These are phyloP conservation scores for Umbelopsis sp. DNA, from an alignment of 192 early-diverging fungal genomes.

Conservation along the genomic window DNA sequence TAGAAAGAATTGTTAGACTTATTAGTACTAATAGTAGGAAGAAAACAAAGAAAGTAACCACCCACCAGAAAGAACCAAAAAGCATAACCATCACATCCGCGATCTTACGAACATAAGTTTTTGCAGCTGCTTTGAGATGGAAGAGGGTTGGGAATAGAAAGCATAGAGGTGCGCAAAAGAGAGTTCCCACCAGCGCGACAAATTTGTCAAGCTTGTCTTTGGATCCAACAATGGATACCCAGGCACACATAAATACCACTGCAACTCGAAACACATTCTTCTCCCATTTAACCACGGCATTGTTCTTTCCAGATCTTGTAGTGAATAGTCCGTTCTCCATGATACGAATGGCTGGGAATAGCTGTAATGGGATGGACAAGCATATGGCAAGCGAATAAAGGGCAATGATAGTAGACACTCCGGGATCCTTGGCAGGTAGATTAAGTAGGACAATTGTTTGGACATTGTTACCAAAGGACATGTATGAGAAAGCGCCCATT, in stretches of 20 bases:
- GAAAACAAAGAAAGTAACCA: neutral
- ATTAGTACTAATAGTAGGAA: neutral
- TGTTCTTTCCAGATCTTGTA: constrained; percentile 55
- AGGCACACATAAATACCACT: constrained; percentile 58
- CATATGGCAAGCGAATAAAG: constrained; percentile 78
- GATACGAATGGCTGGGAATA: constrained; percentile 75
- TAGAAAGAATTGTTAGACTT: constrained; percentile 1
- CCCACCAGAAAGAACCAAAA: constrained; percentile 59
- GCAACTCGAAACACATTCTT: constrained; percentile 68
- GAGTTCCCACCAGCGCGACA: constrained; percentile 59
- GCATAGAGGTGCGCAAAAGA: constrained; percentile 70
- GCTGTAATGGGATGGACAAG: constrained; percentile 70
- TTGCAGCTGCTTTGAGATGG: constrained; percentile 57
- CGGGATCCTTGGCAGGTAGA: constrained; percentile 55
- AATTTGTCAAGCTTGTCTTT: constrained; percentile 71
- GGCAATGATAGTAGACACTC: constrained; percentile 61
- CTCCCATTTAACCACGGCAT: constrained; percentile 66
- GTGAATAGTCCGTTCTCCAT: constrained; percentile 64
- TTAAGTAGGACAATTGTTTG: constrained; percentile 76
- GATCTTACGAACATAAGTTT: constrained; percentile 30
- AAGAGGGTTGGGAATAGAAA: constrained; percentile 80
- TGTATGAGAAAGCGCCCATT: constrained; percentile 58
- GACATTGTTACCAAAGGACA: constrained; percentile 68
- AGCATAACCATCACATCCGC: constrained; percentile 57
- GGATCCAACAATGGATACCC: constrained; percentile 60